Conservation (phyloP, 1,284 basidiomycete genomes). For the Phenoliferia sp. region DNA sequence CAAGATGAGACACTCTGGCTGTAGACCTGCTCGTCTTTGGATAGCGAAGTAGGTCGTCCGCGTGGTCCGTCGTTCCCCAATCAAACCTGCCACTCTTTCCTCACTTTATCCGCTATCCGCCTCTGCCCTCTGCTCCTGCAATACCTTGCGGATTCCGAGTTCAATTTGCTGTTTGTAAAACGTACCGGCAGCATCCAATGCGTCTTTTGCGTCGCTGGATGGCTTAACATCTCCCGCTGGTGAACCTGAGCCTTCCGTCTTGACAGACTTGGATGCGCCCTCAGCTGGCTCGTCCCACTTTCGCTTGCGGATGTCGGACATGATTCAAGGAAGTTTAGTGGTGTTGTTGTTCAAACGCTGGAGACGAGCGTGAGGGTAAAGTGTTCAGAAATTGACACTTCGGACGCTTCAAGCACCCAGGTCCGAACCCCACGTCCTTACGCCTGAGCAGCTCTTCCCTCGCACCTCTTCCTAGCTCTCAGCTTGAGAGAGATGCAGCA, state of each 20-base stretch:
- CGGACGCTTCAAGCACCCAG: too few species aligned
- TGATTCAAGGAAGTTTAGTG: background rate
- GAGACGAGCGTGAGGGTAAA: background rate
- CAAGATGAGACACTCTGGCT: too few species aligned
- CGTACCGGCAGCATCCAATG: slow-evolving; percentile 69
- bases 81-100: background rate
- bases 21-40: too few species aligned
- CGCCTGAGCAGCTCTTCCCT: background rate
- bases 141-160: background rate
- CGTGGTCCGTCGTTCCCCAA: background rate
- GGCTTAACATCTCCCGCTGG: background rate
- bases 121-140: background rate
- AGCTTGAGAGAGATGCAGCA: background rate
- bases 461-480: background rate
- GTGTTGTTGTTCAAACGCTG: background rate
- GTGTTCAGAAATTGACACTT: too few species aligned
- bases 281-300: slow-evolving; percentile 64
- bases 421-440: too few species aligned
- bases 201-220: slow-evolving; percentile 47
- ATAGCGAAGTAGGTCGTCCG: too few species aligned
- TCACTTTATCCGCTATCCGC: background rate
- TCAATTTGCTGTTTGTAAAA: slow-evolving; percentile 40
- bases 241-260: slow-evolving; percentile 45
- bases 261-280: slow-evolving; percentile 49
- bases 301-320: slow-evolving; percentile 48